Evolutionary conservation across 805 yeast species (phyloP).

Genomic region (Metschnikowia noctiluminum): DNA sequence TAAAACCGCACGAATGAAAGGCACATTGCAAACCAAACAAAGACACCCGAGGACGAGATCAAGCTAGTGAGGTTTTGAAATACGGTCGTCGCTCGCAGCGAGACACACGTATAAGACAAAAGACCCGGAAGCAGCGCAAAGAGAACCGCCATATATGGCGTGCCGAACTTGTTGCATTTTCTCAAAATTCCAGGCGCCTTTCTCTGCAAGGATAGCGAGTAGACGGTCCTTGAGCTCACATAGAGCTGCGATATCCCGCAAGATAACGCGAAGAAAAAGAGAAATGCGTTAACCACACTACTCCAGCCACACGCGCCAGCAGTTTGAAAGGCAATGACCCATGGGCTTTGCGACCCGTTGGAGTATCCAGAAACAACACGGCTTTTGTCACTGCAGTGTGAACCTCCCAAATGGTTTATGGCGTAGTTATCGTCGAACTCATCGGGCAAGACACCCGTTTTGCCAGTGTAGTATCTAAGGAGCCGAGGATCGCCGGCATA

Average conservation of each 20-base stretch:
- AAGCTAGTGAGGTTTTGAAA: slow-evolving; percentile 66
- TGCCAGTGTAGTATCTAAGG: slow-evolving; percentile 48
- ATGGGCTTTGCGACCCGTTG: slow-evolving; percentile 43
- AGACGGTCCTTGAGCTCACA: slow-evolving; percentile 41
- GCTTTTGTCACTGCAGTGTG: slow-evolving; percentile 22
- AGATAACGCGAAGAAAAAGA: slow-evolving; percentile 45
- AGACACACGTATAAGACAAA: slow-evolving; percentile 58
- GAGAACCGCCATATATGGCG: slow-evolving; percentile 69
- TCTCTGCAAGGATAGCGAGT: slow-evolving; percentile 45
- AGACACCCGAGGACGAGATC: slow-evolving; percentile 69
- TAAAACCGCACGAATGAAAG: slow-evolving; percentile 61
- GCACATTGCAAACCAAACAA: slow-evolving; percentile 79
- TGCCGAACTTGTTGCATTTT: slow-evolving; percentile 60
- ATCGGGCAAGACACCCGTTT: slow-evolving; percentile 25
- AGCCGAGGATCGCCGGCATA: slow-evolving; percentile 78
- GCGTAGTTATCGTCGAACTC: slow-evolving; percentile 27
- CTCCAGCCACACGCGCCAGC: slow-evolving; percentile 35
- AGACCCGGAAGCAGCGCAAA: slow-evolving; percentile 60
- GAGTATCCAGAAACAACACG: slow-evolving; percentile 20
- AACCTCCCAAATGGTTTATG: slow-evolving; percentile 34
- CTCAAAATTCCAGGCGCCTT: slow-evolving; percentile 61
- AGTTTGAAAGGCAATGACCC: slow-evolving; percentile 43
- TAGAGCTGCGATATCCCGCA: slow-evolving; percentile 46
- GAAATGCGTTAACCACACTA: slow-evolving; percentile 41
- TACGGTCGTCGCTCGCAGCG: slow-evolving; percentile 53